phyloP scores from a whole-genome alignment of 2,329 filamentous ascomycete genomes.

The Colletotrichum salicis region DNA sequence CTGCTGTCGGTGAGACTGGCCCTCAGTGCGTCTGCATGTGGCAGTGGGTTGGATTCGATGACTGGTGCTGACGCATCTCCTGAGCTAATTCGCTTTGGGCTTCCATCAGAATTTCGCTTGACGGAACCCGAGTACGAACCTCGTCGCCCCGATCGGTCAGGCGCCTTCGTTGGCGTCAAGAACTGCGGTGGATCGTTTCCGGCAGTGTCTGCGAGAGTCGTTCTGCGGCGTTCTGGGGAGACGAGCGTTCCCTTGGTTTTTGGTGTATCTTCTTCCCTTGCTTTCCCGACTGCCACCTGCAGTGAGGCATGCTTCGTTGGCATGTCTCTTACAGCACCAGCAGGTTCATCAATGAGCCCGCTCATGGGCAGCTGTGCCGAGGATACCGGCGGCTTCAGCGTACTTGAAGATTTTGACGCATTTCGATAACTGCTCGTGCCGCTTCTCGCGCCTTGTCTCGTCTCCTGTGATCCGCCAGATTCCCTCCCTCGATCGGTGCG shows the following conservation, averaged over 20 bases:
- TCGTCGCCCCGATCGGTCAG: neutral
- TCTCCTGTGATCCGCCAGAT: neutral
- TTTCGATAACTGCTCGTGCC: neutral
- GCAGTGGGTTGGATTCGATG: neutral
- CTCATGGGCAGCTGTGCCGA: neutral
- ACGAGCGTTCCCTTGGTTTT: neutral
- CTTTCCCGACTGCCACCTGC: constrained; percentile 6
- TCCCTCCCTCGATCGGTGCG: neutral
- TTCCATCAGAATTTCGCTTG: neutral
- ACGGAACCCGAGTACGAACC: neutral
- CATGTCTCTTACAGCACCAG: constrained; percentile 24
- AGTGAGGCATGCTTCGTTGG: constrained; percentile 17
- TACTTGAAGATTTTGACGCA: neutral
- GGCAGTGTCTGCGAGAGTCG: neutral
- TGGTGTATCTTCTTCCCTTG: constrained; percentile 1
- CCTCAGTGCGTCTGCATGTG: constrained; percentile 11
- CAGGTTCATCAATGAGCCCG: constrained; percentile 24
- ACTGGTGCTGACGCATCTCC: neutral
- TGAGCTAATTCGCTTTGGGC: neutral
- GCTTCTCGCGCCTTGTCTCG: constrained; percentile 1
- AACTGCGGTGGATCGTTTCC: neutral
- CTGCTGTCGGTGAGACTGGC: constrained; percentile 1
- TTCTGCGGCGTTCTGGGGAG: neutral
- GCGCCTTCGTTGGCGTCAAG: neutral
- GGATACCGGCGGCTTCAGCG: neutral